Evolutionary conservation across 139 green algal genomes (phyloP).

Genomic region (Gonium pectorale): DNA sequence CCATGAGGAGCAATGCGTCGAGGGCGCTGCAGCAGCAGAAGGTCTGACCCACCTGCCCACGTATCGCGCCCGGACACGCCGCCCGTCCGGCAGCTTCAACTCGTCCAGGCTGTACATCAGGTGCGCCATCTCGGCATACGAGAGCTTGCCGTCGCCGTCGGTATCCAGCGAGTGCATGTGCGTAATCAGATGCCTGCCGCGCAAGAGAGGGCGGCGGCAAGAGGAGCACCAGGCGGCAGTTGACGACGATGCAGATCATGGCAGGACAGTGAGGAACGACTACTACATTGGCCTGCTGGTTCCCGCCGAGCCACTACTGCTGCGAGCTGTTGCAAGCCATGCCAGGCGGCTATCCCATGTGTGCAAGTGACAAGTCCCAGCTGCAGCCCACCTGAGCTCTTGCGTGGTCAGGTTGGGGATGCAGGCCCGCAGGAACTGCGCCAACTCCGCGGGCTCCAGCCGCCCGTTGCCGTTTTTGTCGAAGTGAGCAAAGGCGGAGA

Average conservation of each 20-base stretch:
- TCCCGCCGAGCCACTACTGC: no score
- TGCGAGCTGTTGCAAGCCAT: no score
- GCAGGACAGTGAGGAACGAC: neutral
- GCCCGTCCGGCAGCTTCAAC: slow-evolving; percentile 34
- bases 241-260: no score
- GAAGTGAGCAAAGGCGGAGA: slow-evolving; percentile 22
- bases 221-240: neutral
- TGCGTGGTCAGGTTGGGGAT: slow-evolving; percentile 34
- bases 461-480: slow-evolving; percentile 48
- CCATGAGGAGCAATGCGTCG: no score
- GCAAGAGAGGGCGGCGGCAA: neutral
- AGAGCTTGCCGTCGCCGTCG: slow-evolving; percentile 49
- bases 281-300: neutral
- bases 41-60: no score
- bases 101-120: slow-evolving; percentile 46
- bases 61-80: neutral
- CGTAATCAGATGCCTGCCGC: slow-evolving; percentile 27
- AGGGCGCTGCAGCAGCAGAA: no score
- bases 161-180: slow-evolving; percentile 52
- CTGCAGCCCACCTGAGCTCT: slow-evolving; percentile 29
- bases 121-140: slow-evolving; percentile 42
- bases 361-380: no score
- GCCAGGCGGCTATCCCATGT: no score
- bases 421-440: slow-evolving; percentile 41
- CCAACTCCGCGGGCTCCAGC: slow-evolving; percentile 47